Evolutionary conservation across 352 stramenopile species (phyloP), one percentile per base, ranked within the genome.

Genomic region (Phytophthora hibernalis): DNA sequence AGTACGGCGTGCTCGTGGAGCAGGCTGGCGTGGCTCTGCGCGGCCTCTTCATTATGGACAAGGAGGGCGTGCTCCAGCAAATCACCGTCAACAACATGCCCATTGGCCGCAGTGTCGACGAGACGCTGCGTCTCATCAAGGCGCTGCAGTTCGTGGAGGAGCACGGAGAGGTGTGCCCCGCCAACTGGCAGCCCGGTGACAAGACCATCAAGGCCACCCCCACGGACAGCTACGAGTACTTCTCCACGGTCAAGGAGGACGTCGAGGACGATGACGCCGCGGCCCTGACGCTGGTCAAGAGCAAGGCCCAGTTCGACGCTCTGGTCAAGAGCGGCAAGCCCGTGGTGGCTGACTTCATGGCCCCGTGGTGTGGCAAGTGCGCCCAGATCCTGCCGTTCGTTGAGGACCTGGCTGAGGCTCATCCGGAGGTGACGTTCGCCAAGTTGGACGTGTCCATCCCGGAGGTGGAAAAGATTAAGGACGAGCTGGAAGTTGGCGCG

Each of bases 31-130:
- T 97, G 33, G 90, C 93, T 21, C 80, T 98, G 21, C 89, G 92
- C 42, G 95, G 91, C 1, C 82, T 98, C 22, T 98, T 98, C 76
- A 95, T 98, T 74, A 98, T 98, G 68, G 90, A 98, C 70, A 85
- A 85, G 37, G 76, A 98, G 53, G 92, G 90, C 24, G 75, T 89
- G 54, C 56, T 97, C 37, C 85, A 95, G 70, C 89, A 96, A 70
- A 92, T 93, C 54, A 96, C 90, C 42, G 70, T 98, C 58, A 98
- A 98, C 85, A 96, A 98, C 76, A 77, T 97, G 65, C 90, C 93
- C 11, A 95, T 98, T 51, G 93, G 93, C 21, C 87, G 93, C 70
- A 97, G 77, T 65, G 93, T 98, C 0, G 93, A 98, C 65, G 95
- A 98, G 76, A 97, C 88, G 7, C 70, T 98, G 56, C 89, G 95